These are phyloP conservation scores for Leptographium galeiforme DNA, from an alignment of 2,329 filamentous ascomycete species.

Conservation along the genomic window DNA sequence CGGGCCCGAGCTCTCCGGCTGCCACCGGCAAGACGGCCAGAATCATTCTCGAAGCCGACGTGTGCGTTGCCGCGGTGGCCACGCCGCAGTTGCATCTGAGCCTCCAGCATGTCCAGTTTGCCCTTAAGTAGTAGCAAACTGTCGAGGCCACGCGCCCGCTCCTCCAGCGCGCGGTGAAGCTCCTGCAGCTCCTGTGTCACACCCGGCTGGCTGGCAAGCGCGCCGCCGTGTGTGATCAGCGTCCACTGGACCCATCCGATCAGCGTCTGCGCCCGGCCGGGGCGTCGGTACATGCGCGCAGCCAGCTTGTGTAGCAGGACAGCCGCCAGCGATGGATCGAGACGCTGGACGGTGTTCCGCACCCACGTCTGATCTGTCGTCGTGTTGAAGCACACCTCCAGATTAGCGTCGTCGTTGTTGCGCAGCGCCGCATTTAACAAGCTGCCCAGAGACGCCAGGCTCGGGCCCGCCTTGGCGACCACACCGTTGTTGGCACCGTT, in stretches of 20 bases:
- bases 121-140: slow-evolving; percentile 82
- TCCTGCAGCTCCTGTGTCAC: slow-evolving; percentile 64
- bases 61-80: slow-evolving; percentile 33
- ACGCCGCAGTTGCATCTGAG: slow-evolving; percentile 71
- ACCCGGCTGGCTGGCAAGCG: slow-evolving; percentile 72
- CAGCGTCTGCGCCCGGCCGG: slow-evolving; percentile 77
- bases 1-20: slow-evolving; percentile 43
- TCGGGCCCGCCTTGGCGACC: slow-evolving; percentile 12
- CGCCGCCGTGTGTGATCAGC: slow-evolving; percentile 80
- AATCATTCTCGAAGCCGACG: too few relatives aligned
- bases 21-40: slow-evolving; percentile 20
- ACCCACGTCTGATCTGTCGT: slow-evolving; percentile 63
- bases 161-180: slow-evolving; percentile 75
- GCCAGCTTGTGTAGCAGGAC: slow-evolving; percentile 71
- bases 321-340: slow-evolving; percentile 74
- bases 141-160: slow-evolving; percentile 69
- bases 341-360: slow-evolving; percentile 75
- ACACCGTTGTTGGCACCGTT: not conserved
- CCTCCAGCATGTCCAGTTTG: slow-evolving; percentile 85
- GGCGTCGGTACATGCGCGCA: slow-evolving; percentile 72
- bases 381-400: slow-evolving; percentile 83
- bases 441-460: slow-evolving; percentile 56
- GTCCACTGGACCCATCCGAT: slow-evolving; percentile 97
- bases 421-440: slow-evolving; percentile 88
- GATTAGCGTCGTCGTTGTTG: slow-evolving; percentile 77